Base-by-base conservation (phyloP, 75 land plant species). In the Pseudotsuga menziesii region DNA sequence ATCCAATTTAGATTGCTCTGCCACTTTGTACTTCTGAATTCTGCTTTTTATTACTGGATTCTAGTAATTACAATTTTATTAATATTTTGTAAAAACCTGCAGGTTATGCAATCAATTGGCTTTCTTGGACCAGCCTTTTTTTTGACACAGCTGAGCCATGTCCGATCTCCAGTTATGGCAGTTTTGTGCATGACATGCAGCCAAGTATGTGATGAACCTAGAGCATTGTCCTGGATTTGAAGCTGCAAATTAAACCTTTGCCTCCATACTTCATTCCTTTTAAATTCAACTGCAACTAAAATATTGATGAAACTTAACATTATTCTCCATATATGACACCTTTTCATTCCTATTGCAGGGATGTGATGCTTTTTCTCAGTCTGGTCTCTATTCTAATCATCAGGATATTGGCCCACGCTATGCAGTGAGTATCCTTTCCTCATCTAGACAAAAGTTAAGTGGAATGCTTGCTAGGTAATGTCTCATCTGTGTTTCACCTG, bases 81-180 rank as follows among this genome's bases (percentile, higher is more conserved):
- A 9, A 14, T 16, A 29, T 39, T 69, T 67, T 41, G 72, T 77
- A 44, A 22, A 44, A 32, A 41, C 71, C 29, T n/a, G 54, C 94
- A 96, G 98, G 75, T 93, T 56, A 96, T 96, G 98, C 98, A 96
- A 77, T 83, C 94, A 57, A 84, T 96, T 76, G 98, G 98, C 55
- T 96, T 96, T 82, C 92, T 96, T 61, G 98, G 98, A 11, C 98
- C 98, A 77, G 98, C 98, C n/a, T 96, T 96, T 86, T 96, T 96
- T 88, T 79, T 96, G 58, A 93, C 98, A 54, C 98, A 93, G 80
- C 85, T 96, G 84, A 93, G 94, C 80, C 91, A 93, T 81, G 83
- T 96, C 55, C 66, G 80, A 59, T 90, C 98, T 55, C 98, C 98
- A 66, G 75, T 81, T 27, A 87, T 89, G 90, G 98, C 94, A 48